Evolutionary conservation across 140 eudicot species (phyloP).

Genomic region (Anethum foeniculum): DNA sequence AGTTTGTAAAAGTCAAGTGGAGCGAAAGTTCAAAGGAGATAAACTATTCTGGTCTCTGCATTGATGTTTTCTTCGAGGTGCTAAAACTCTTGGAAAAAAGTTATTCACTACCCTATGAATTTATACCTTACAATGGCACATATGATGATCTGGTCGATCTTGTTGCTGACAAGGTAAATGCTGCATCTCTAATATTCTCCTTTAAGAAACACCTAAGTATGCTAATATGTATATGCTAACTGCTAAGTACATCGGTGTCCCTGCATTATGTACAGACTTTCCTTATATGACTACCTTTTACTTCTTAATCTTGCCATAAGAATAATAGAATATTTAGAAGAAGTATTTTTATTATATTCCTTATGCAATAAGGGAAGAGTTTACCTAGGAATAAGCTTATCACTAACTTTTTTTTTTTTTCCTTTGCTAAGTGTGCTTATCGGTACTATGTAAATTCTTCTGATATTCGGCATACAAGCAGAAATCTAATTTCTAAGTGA

Average conservation of each 20-base stretch:
- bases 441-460: neutral
- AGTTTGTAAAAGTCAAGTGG: slow-evolving; percentile 30
- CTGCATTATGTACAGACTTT: neutral
- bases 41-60: slow-evolving; percentile 31
- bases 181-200: neutral
- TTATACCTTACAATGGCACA: slow-evolving; percentile 31
- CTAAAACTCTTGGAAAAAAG: slow-evolving; percentile 24
- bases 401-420: neutral
- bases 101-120: slow-evolving; percentile 33
- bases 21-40: slow-evolving; percentile 17
- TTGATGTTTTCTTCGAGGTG: slow-evolving; percentile 43
- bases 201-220: too few relatives aligned
- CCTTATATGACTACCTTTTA: neutral
- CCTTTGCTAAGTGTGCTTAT: neutral
- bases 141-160: slow-evolving; percentile 29
- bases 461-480: neutral
- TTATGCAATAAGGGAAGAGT: neutral
- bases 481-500: neutral
- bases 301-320: neutral
- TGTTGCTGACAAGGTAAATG: slow-evolving; percentile 25
- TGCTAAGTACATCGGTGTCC: neutral
- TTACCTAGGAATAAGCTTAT: neutral
- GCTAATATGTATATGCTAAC: neutral
- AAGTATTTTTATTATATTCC: neutral
- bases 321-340: neutral